phyloP scores from a whole-genome alignment of 768 basidiomycete species.

The Xerocomellus dryophilus region DNA sequence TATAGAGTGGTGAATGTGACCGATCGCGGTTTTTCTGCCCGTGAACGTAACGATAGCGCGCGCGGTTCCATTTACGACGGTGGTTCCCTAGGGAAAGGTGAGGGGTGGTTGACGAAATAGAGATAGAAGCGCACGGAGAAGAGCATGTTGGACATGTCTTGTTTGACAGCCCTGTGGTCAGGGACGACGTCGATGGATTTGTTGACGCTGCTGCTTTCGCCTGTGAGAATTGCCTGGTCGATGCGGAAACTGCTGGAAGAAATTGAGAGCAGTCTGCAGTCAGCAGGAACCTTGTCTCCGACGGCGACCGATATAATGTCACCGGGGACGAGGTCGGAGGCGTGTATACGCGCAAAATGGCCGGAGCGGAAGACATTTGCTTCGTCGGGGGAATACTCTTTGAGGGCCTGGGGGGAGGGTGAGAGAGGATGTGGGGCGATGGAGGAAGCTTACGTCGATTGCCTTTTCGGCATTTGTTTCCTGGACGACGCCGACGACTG shows the following conservation, averaged over 20 bases:
- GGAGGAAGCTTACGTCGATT: conserved; percentile 74
- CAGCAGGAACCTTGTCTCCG: conserved; percentile 94
- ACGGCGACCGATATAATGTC: conserved; percentile 90
- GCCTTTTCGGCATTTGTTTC: conserved; percentile 95
- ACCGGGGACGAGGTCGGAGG: conserved; percentile 89
- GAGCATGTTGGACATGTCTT: conserved; percentile 96
- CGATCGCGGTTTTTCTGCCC: conserved; percentile 86
- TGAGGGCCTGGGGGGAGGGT: conserved; percentile 65
- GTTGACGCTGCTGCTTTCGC: conserved; percentile 86
- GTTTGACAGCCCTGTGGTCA: conserved; percentile 85
- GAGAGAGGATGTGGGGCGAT: neutral
- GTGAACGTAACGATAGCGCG: conserved; percentile 86
- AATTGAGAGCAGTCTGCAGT: conserved; percentile 85
- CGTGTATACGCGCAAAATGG: conserved; percentile 68
- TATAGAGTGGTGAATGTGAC: conserved; percentile 97
- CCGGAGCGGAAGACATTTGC: conserved; percentile 84
- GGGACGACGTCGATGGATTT: conserved; percentile 68
- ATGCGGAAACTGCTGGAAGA: conserved; percentile 91
- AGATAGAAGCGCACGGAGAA: conserved; percentile 64
- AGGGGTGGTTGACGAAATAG: neutral
- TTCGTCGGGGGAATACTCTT: conserved; percentile 96
- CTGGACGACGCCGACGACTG: conserved; percentile 96
- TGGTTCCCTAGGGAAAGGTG: conserved; percentile 67
- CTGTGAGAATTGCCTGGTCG: conserved; percentile 96
- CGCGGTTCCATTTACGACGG: conserved; percentile 90